Conservation (phyloP, 2,329 filamentous ascomycete genomes). For the Pestalotiopsis sp. region DNA sequence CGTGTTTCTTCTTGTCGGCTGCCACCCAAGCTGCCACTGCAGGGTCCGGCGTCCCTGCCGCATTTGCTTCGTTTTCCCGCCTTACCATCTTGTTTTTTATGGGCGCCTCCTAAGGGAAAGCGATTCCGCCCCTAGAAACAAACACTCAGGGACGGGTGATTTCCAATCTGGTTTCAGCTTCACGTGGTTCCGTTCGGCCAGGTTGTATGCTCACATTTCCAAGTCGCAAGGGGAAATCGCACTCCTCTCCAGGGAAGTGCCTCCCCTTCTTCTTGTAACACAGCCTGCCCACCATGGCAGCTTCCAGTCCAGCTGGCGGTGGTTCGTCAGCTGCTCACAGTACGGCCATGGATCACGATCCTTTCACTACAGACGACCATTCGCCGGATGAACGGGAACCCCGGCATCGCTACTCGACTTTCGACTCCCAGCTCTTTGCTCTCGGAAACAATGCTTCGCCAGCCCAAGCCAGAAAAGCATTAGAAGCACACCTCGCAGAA, state of each 20-base stretch:
- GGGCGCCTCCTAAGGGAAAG: background rate
- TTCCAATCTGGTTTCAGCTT: background rate
- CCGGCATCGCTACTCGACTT: constrained; percentile 76
- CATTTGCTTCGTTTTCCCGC: constrained; percentile 20
- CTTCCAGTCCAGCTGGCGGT: constrained; percentile 40
- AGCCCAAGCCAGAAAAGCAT: constrained; percentile 81
- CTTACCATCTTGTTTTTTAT: background rate
- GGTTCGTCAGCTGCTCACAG: constrained; percentile 29
- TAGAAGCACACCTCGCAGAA: constrained; percentile 90
- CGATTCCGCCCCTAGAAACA: background rate
- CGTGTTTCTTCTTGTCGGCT: background rate
- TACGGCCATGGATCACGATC: constrained; percentile 44
- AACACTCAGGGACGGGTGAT: background rate
- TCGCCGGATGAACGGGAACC: constrained; percentile 37
- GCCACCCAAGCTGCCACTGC: constrained; percentile 17
- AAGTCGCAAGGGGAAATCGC: constrained; percentile 28
- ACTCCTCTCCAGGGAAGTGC: constrained; percentile 22
- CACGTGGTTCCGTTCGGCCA: constrained; percentile 20
- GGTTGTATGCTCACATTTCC: constrained; percentile 31
- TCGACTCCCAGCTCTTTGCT: constrained; percentile 79
- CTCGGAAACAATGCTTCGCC: constrained; percentile 79
- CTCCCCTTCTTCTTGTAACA: background rate
- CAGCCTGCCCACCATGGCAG: constrained; percentile 39
- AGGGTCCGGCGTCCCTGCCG: constrained; percentile 20
- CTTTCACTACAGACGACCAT: constrained; percentile 54